Base-by-base conservation (phyloP, 192 early-diverging fungal genomes). In the Coemansia asiatica region DNA sequence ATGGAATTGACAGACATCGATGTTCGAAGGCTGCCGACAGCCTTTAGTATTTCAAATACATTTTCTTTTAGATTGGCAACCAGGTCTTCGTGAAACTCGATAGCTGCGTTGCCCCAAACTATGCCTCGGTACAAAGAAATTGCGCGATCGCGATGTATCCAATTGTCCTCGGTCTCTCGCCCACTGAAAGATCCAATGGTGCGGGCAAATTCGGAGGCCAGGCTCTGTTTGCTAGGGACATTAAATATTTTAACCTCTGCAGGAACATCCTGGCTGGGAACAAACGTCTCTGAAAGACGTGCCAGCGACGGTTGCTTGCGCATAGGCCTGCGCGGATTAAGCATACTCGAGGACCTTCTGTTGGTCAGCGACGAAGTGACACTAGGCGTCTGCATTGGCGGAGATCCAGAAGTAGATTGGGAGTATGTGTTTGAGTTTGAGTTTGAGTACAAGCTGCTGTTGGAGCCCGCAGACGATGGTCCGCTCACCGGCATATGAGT, bases 61-160 rank as follows among this genome's bases (percentile, higher is more conserved):
- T 68, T 25, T 10, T 77, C 80, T 22, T 63, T 73, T 6, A 82
- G 63, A 38, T 44, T 38, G 38, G 53, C 48, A 1, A 70, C 75
- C 18, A 82, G 66, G n/a, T 73, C 80, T 2, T 67, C 71, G 56
- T 56, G 56, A 31, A 74, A 56, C 40, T 82, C 80, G 28, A 53
- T 63, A 15, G 71, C 80, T 4, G 74, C 70, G 47, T 82, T 82
- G 6, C 80, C 80, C 80, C 80, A 82, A 26, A 82, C 65, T 21
- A 77, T 77, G 13, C 68, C 75, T 15, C 80, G 80, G 48, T 77
- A 82, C 4, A 76, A 62, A 35, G 27, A 22, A n/a, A 77, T 51
- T 2, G 80, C 80, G 7, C 72, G 64, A 51, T 82, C 80, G 36
- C 80, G 75, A 61, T 66, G 74, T 10, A 68, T 27, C 80, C 80